phyloP scores from a whole-genome alignment of 1,284 basidiomycete species.

The Apiotrichum gamsii region DNA sequence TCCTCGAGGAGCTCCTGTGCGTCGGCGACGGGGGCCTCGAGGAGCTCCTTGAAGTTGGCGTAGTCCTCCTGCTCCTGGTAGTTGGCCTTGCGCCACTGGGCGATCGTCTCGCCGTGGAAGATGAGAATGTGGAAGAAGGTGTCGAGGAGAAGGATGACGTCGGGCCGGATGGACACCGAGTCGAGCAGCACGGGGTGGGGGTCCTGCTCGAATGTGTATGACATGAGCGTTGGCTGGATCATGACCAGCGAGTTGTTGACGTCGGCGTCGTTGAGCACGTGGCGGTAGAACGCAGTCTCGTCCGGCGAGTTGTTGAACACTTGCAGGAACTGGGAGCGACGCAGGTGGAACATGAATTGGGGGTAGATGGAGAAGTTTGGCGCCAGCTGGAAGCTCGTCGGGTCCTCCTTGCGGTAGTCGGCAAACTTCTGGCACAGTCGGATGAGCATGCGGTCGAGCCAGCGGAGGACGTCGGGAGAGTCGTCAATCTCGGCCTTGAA shows the following conservation, averaged over 20 bases:
- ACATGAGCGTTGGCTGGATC: conserved; percentile 99
- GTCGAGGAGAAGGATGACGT: conserved; percentile 95
- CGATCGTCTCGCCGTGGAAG: conserved; percentile 96
- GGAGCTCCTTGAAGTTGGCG: conserved; percentile 93
- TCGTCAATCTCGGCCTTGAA: conserved; percentile 99
- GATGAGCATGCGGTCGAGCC: conserved; percentile 98
- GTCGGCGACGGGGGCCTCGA: conserved; percentile 70
- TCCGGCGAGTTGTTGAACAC: conserved; percentile 99
- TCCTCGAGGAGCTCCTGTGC: conserved; percentile 86
- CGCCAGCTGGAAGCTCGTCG: conserved; percentile 82
- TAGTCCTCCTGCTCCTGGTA: conserved; percentile 99
- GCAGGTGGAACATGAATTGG: conserved; percentile 99
- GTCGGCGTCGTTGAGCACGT: conserved; percentile 93
- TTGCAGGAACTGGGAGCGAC: conserved; percentile 96
- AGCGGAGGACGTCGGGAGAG: conserved; percentile 90
- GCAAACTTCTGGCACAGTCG: conserved; percentile 99
- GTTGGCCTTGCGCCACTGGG: conserved; percentile 97
- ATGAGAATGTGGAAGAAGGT: conserved; percentile 99
- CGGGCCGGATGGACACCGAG: conserved; percentile 94
- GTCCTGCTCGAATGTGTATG: conserved; percentile 84
- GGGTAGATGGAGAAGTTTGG: conserved; percentile 99
- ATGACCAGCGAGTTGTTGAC: conserved; percentile 99
- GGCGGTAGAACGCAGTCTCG: conserved; percentile 97
- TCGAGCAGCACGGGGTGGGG: conserved; percentile 94
- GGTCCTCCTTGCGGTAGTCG: conserved; percentile 97